Percentiles rank a stretch among this genome's conserved stretches.
Conservation (phyloP, 345 rosid genomes). For the Populus alba region DNA sequence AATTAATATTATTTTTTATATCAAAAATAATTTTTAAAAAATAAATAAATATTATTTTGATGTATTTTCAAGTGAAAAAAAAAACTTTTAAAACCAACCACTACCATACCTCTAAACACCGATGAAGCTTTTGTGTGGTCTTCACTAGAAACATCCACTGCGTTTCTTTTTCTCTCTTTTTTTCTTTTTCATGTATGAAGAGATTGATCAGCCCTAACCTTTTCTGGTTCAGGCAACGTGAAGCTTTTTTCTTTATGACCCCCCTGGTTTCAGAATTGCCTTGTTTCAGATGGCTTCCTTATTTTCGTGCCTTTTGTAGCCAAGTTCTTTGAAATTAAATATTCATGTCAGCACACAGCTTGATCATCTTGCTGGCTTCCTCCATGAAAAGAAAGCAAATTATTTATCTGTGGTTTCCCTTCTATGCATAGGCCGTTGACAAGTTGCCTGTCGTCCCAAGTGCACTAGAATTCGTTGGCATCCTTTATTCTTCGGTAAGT, state of each 20-base stretch:
- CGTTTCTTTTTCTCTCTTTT: not conserved
- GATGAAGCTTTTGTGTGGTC: not conserved
- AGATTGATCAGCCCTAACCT: not conserved
- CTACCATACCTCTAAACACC: no score
- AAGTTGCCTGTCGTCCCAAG: conserved; percentile 72
- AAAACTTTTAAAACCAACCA: no score
- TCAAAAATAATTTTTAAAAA: no score
- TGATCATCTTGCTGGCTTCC: not conserved
- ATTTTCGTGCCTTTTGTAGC: not conserved
- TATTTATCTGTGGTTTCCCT: not conserved
- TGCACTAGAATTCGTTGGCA: conserved; percentile 67
- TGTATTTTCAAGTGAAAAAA: no score
- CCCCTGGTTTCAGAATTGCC: not conserved
- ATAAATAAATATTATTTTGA: no score
- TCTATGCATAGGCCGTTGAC: conserved; percentile 56
- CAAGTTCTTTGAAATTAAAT: not conserved
- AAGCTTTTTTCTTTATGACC: not conserved
- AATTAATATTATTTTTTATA: no score
- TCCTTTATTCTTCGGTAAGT: conserved; percentile 70
- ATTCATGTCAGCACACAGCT: not conserved
- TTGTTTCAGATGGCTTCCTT: not conserved
- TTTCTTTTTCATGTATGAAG: not conserved
- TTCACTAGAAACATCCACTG: not conserved
- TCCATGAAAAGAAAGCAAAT: conserved; percentile 4
- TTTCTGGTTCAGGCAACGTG: not conserved